Conservation (phyloP, 192 early-diverging fungal species). For the Gigaspora rosea region DNA sequence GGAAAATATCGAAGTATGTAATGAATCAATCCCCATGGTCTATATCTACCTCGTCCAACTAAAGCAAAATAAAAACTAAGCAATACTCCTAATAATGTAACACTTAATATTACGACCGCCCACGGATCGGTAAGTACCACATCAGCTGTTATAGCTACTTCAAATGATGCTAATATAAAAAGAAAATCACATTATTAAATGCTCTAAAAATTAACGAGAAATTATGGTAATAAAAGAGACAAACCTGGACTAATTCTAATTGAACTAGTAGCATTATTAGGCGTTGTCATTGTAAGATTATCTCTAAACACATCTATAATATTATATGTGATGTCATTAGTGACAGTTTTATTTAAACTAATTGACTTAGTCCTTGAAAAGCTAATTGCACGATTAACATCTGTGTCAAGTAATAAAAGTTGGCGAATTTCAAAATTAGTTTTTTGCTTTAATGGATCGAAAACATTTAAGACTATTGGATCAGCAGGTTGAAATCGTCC, state of each 20-base stretch:
- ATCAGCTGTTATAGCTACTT: background rate
- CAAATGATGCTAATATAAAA: conserved; percentile 5
- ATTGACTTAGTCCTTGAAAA: conserved; percentile 4
- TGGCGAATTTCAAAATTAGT: background rate
- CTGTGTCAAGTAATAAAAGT: conserved; percentile 7
- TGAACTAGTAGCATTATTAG: background rate
- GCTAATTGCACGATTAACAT: conserved; percentile 22
- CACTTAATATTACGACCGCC: background rate
- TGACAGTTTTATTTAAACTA: background rate
- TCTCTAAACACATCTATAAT: conserved; percentile 28
- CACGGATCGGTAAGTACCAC: background rate
- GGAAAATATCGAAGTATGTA: conserved; percentile 11
- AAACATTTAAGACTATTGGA: conserved; percentile 21
- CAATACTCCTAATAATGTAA: conserved; percentile 27
- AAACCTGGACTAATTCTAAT: conserved; percentile 23
- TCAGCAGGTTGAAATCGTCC: background rate
- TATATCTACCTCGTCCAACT: conserved; percentile 20
- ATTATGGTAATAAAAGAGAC: background rate
- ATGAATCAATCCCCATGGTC: conserved; percentile 28
- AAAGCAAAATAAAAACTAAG: background rate
- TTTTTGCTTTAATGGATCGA: conserved; percentile 13
- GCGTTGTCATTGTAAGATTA: background rate
- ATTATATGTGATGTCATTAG: conserved; percentile 10
- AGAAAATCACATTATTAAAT: background rate
- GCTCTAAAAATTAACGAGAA: background rate